Evolutionary conservation across 495 filamentous ascomycete genomes (phyloP), one percentile per base, ranked within the genome.

Genomic region (Apiosordaria backusii): DNA sequence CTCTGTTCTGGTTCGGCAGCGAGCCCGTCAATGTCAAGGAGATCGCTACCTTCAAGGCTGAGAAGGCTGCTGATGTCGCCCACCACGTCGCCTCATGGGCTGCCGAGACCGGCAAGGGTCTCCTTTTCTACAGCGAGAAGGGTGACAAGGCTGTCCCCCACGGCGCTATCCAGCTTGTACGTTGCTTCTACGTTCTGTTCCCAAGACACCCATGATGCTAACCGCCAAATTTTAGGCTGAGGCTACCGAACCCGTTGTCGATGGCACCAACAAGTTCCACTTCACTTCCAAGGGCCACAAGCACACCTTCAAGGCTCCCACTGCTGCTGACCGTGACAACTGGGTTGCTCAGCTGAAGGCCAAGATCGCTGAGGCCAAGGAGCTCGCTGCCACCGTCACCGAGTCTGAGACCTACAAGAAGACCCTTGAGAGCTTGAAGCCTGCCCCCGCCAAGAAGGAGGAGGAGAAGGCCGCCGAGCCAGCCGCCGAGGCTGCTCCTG

Each of bases 31-130:
- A 93, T 73, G 79, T 86, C 67, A 90, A 95, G 79, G 81, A 90
- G 73, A 83, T 96, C 50, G 73, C 81, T 67, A 78, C 78, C 67
- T 98, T 96, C 73, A 88, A 89, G 79, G 88, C 88, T 71, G 95
- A 96, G 85, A 96, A 97, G 89, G 80, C 89, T 57, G 77, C 81
- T 50, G 88, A 90, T 16, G 79, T 89, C 66, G 90, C 90, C 68
- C 88, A 94, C 80, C 86, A 90, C 61, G 90, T 87, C 70, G 89
- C 87, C 71, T 89, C 95, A 53, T 96, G 96, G 90, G 92, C 93
- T 63, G 88, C 84, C 67, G 87, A 96, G 81, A 98, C 95, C 65
- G 93, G 95, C 74, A 97, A 96, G 85, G 95, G 95, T 78, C 89
- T 99, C 6, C 81, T 97, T 40, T 96, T 95, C 84, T 92, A 91